Conservation (phyloP, 805 yeast species). For the Ogataea pilisensis region DNA sequence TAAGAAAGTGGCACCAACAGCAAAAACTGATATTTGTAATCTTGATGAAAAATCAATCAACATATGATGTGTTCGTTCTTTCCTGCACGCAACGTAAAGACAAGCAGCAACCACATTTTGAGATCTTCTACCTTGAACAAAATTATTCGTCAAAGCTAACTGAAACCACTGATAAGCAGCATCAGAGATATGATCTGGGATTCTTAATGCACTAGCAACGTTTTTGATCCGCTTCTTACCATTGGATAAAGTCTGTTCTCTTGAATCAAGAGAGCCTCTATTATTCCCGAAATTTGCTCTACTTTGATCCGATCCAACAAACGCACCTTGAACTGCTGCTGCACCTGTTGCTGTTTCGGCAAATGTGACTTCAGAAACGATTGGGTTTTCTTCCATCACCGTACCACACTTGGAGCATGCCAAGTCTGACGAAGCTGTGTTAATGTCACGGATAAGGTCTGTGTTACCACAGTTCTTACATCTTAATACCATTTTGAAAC, state of each 20-base stretch:
- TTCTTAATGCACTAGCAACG: constrained; percentile 71
- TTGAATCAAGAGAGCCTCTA: constrained; percentile 72
- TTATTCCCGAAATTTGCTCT: constrained; percentile 69
- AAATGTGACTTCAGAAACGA: constrained; percentile 92
- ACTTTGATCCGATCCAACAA: constrained; percentile 82
- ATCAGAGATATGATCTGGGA: constrained; percentile 82
- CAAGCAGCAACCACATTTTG: constrained; percentile 96
- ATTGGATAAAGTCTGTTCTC: constrained; percentile 84
- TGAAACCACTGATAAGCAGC: constrained; percentile 88
- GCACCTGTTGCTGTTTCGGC: constrained; percentile 93
- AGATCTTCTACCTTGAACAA: constrained; percentile 95
- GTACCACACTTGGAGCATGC: constrained; percentile 82
- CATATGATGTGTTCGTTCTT: constrained; percentile 90
- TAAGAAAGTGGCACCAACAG: constrained; percentile 92
- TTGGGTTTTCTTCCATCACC: constrained; percentile 87
- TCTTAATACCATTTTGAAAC: constrained; percentile 15
- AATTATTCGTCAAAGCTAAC: constrained; percentile 78
- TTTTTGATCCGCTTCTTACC: constrained; percentile 76
- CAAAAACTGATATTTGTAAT: constrained; percentile 85
- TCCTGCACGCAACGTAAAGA: constrained; percentile 89
- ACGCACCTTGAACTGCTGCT: constrained; percentile 92
- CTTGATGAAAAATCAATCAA: constrained; percentile 90
- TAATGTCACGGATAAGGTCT: constrained; percentile 47
- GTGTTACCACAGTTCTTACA: constrained; percentile 48
- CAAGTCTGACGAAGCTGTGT: constrained; percentile 66